Evolutionary conservation across 1,284 basidiomycete genomes (phyloP), one percentile per base, ranked within the genome.

Genomic region (Schizopora paradoxa): DNA sequence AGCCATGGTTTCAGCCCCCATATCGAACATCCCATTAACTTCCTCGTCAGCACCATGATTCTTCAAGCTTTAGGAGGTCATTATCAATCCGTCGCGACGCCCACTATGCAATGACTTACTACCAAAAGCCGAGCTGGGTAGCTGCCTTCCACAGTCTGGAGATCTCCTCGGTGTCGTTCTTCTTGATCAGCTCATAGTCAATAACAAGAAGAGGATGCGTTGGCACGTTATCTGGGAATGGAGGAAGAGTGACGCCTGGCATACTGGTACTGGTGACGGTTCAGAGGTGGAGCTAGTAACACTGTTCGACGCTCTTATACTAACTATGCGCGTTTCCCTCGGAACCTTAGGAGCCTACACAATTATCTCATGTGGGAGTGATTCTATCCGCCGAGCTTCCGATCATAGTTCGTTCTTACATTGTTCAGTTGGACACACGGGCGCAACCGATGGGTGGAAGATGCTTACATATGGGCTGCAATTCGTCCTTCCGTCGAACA

Each of bases 21-120:
- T 68, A 3, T 72, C 70, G 48, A 82, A 85, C 78, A 83, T 81
- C 2, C 56, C 61, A 41, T 70, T 62, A 5, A 71, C 76, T 49
- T 74, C 68, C 11, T 69, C 57, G 25, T 74, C 70, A 14, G 67
- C 69, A 4, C 70, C 77, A 54, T 84, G 77, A 56, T 82, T 80
- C 58, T 78, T 79, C 35, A 82, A 58, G 53, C 79, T 82, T 43
- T 10, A 6, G 28, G 19, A 4, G 22, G 5, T 16, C 18, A 35
- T 31, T 31, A 31, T 18, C 28, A 31, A 16, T 33, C 6, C 14
- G 8, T 23, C 36, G 34, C 10, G 14, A 48, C 41, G 25, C 36
- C 21, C 18, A 35, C 26, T 21, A n/a, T 33, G 28, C 36, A 32
- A 13, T 25, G 3, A 66, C 74, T 58, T 57, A 75, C 74, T 76